Base-by-base conservation (phyloP, 192 early-diverging fungal genomes). In the Backusella sp. region DNA sequence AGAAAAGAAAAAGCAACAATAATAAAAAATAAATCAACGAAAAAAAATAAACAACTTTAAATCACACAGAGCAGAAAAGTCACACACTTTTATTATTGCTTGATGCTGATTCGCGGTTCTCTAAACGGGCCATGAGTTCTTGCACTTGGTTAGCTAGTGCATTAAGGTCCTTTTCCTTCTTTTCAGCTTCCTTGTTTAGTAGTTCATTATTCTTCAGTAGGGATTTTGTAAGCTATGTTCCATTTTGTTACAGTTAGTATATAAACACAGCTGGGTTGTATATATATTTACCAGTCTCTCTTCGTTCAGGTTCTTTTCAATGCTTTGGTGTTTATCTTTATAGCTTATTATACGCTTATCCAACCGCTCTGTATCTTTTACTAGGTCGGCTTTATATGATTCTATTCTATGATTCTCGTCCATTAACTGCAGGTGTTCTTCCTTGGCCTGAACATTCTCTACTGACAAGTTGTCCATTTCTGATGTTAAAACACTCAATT, bases 71-170 rank as follows among this genome's bases (percentile, higher is more conserved):
- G 7, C 23, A 2, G 6, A 36, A 32, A 67, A 14, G 28, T 35
- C 66, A 68, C 66, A 21, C 66, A 36, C 19, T 68, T 35, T 68
- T 36, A 68, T 68, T 68, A 15, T 11, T 34, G n/a, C 21, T 62
- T 66, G 26, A 19, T 67, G 21, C n/a, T 39, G 36, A 71, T 84
- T 93, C 81, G 72, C 92, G 90, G 17, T 93, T 91, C 23, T 95
- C 90, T 36, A 99, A 79, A 77, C 92, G 97, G 71, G 94, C 91
- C 91, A 95, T 94, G 78, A 99, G 80, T 77, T 99, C 96, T n/a
- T 91, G 81, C 6, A 98, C 88, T 86, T 98, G 94, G 52, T 97
- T 96, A 74, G 87, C 85, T 73, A 96, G 75, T 28, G 96, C 95
- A 21, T 75, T 78, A 21, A 94, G 86, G 53, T 84, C 84, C 0